Conservation (phyloP, 2,329 filamentous ascomycete species). For the Curvularia spicifera region DNA sequence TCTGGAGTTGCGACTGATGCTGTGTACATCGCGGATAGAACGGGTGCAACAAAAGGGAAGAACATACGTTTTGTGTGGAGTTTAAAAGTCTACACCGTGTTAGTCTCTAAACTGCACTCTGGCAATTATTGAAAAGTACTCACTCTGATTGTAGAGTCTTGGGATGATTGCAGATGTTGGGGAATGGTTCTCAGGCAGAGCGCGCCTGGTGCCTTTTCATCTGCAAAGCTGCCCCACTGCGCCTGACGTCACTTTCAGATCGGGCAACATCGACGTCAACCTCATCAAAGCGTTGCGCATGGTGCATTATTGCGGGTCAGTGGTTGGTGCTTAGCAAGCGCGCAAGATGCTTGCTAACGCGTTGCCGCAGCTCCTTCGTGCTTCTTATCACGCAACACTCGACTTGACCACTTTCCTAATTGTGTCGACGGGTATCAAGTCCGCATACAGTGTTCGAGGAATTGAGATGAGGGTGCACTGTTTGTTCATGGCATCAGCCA, state of each 20-base stretch:
- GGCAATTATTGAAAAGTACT: neutral
- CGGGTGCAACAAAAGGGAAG: neutral
- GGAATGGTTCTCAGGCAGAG: slow-evolving; percentile 8
- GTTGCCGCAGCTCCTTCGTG: slow-evolving; percentile 9
- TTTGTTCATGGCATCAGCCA: neutral
- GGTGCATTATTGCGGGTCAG: slow-evolving; percentile 9
- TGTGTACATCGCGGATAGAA: neutral
- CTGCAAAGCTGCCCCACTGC: slow-evolving; percentile 27
- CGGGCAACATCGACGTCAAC: slow-evolving; percentile 38
- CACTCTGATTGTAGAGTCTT: neutral
- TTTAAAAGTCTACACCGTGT: neutral
- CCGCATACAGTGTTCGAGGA: neutral
- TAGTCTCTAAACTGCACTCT: neutral
- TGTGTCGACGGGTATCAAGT: neutral
- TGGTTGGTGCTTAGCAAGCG: slow-evolving; percentile 14
- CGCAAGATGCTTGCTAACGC: slow-evolving; percentile 9
- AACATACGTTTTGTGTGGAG: neutral
- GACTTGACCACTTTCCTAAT: neutral
- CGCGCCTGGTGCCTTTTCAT: slow-evolving; percentile 17
- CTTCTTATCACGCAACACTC: slow-evolving; percentile 9
- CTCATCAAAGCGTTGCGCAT: slow-evolving; percentile 16
- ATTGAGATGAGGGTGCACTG: neutral
- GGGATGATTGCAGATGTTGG: slow-evolving; percentile 1
- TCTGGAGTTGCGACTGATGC: neutral
- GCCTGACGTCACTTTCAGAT: slow-evolving; percentile 37